Base-by-base conservation (phyloP, 805 yeast species). In the Ogataea kodamae region DNA sequence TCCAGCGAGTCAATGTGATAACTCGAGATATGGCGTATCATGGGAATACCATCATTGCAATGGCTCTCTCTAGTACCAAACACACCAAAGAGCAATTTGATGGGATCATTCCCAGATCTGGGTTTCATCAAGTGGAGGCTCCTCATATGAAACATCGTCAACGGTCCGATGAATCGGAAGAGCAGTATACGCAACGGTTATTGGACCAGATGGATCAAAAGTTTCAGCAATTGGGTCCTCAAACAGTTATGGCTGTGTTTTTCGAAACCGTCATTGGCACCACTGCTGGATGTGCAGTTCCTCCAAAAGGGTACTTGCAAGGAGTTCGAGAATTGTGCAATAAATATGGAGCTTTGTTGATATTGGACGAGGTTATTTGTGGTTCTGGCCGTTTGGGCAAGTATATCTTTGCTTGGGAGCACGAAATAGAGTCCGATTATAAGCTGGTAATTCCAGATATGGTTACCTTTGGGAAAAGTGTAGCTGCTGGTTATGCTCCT, bases 281-380 rank as follows among this genome's bases (percentile, higher is more conserved):
- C 10, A 57, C 70, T 9, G 50, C 62, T 25, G 75, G 74, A 28
- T 58, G 69, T 28, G 61, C 61, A 23, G 63, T 67, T 15, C 69
- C 72, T 28, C 62, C 69, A 39, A 59, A 58, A 40, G 69, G 70
- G 12, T 70, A 70, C 49, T 54, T 69, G 32, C 65, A 62, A 36
- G 74, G 70, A 10, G 56, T 67, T 11, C 42, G 69, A 31, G 63
- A 54, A 17, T 48, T 89, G 51, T 96, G 97, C 27, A 94, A 88
- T 28, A 86, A 89, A 64, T 89, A 90, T 57, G 97, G 96, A 43
- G 96, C 96, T 25, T 62, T 89, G 52, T 87, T 97, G 15, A 86
- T 88, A 57, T 69, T 90, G 59, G 97, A 89, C 59, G 97, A 89
- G 61, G 97, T 89, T 22, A 72, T 73, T 76, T 72, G 74, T 46